These are phyloP conservation scores for Durio zibethinus DNA, from an alignment of 345 rosid species.

Conservation along the genomic window DNA sequence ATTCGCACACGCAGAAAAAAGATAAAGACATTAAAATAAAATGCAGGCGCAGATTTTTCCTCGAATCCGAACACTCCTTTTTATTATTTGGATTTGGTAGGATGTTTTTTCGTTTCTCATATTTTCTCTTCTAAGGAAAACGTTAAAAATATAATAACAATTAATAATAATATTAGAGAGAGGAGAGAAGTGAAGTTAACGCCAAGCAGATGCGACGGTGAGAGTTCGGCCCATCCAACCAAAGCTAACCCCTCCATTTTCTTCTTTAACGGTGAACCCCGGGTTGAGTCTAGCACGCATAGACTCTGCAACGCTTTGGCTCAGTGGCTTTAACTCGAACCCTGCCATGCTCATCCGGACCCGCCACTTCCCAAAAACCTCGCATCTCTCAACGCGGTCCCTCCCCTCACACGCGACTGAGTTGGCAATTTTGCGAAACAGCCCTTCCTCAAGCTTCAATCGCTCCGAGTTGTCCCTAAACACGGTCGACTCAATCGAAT, in stretches of 20 bases:
- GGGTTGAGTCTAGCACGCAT: slow-evolving; percentile 54
- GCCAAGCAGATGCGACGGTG: slow-evolving; percentile 97
- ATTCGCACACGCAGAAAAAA: slow-evolving; percentile 8
- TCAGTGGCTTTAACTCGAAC: slow-evolving; percentile 56
- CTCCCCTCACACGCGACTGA: slow-evolving; percentile 84
- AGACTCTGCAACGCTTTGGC: slow-evolving; percentile 53
- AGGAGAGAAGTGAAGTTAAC: slow-evolving; percentile 43
- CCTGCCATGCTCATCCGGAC: slow-evolving; percentile 96
- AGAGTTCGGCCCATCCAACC: slow-evolving; percentile 91
- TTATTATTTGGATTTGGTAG: slow-evolving; percentile 34
- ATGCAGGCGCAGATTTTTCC: slow-evolving; percentile 21
- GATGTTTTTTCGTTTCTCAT: slow-evolving; percentile 22
- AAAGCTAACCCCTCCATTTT: slow-evolving; percentile 72
- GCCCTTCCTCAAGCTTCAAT: slow-evolving; percentile 56
- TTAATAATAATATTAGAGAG: slow-evolving; percentile 26
- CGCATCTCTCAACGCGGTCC: slow-evolving; percentile 85
- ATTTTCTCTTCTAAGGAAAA: slow-evolving; percentile 40
- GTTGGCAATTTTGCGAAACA: slow-evolving; percentile 65
- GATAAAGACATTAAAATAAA: background rate
- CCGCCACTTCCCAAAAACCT: slow-evolving; percentile 95
- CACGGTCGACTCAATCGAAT: slow-evolving; percentile 66
- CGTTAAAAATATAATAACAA: slow-evolving; percentile 36
- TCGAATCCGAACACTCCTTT: slow-evolving; percentile 37
- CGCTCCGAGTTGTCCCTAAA: slow-evolving; percentile 41
- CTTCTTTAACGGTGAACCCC: slow-evolving; percentile 76